phyloP scores from a whole-genome alignment of 78 protist genomes.

The Monocercomonoides exilis region DNA sequence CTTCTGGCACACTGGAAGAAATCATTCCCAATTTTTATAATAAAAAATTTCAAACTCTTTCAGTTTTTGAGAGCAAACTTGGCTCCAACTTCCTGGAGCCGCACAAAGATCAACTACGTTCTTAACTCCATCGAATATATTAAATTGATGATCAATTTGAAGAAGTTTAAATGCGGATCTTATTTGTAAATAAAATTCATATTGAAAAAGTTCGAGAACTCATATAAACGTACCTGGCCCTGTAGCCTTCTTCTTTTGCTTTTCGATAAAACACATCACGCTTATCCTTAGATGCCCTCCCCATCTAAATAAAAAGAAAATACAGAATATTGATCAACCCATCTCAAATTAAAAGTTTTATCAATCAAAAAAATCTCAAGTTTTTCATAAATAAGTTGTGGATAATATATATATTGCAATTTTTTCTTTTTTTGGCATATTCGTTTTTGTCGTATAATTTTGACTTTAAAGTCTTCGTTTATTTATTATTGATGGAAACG shows the following conservation, averaged over 20 bases:
- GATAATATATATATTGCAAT: too few relatives aligned
- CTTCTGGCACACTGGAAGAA: background rate
- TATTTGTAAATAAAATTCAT: conserved; percentile 75
- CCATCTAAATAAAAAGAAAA: too few relatives aligned
- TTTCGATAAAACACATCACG: conserved; percentile 90
- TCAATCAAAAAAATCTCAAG: too few relatives aligned
- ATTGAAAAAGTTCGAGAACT: background rate
- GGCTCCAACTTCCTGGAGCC: conserved; percentile 84
- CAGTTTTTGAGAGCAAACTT: background rate
- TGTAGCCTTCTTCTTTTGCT: conserved; percentile 88
- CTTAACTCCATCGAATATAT: conserved; percentile 66
- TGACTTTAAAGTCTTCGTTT: too few relatives aligned
- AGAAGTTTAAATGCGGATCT: conserved; percentile 95
- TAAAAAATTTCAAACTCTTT: background rate
- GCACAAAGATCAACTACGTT: conserved; percentile 97
- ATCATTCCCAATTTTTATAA: background rate
- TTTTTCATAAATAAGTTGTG: too few relatives aligned
- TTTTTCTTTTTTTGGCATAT: too few relatives aligned
- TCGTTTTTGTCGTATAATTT: too few relatives aligned
- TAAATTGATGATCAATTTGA: conserved; percentile 84
- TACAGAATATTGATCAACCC: too few relatives aligned
- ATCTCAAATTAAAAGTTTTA: too few relatives aligned
- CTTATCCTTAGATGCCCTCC: conserved; percentile 48
- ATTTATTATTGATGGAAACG: too few relatives aligned
- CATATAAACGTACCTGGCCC: background rate